Base-by-base conservation (phyloP, 2,329 filamentous ascomycete genomes). In the Daldinia eschscholtzii region DNA sequence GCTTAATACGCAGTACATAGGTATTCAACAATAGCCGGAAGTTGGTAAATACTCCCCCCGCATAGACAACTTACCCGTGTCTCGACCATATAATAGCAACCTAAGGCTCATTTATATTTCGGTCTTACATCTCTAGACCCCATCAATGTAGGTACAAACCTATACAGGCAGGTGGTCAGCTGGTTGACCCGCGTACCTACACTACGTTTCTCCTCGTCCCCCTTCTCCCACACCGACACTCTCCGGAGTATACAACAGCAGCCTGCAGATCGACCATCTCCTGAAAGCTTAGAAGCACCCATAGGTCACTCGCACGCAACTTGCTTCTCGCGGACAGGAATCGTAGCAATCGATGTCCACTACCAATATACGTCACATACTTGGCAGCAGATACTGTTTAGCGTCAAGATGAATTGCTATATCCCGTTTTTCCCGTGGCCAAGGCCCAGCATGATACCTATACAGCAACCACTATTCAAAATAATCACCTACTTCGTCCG, bases 1-100 rank as follows among this genome's bases (percentile, higher is more conserved):
- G 68, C 65, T 70, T 70, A 67, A 53, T 50, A 61, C 39, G 59
- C 46, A 62, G 55, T n/a, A 44, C 35, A 41, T 23, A 23, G 2
- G 20, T 57, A 57, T 65, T 68, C 48, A 67, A 71, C 61, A 72
- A 72, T 71, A 72, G 70, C 70, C 70, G 70, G 61, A 68, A 69
- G 65, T 64, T 71, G 63, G 57, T 65, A 67, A 65, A 61, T 64
- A 65, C 46, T 61, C 55, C 61, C 61, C 63, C 63, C 68, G 68
- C 68, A 69, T 61, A 35, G 56, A 50, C 56, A 69, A 66, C 68
- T 66, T 68, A 69, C 37, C 65, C 68, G 68, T 67, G 42, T 28
- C 63, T 66, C 63, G 55, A 66, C 62, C 68, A 58, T 66, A 64
- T 68, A 64, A 65, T 28, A 60, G 33, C 37, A 57, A 66, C 59